These are phyloP conservation scores for Rubia yunnanensis DNA, from an alignment of 257 asterid genomes.

Conservation along the genomic window DNA sequence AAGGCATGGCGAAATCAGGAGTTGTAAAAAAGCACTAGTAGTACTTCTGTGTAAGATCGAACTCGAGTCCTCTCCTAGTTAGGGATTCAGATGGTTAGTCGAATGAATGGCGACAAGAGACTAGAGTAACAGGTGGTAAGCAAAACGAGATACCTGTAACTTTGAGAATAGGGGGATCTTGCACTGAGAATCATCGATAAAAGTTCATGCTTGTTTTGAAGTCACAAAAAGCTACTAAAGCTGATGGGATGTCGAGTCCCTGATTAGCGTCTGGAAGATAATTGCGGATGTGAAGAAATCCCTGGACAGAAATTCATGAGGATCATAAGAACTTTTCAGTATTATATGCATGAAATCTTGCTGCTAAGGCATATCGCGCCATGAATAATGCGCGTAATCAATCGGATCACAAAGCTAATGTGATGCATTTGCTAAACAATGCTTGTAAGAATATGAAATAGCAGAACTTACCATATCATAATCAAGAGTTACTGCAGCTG, in stretches of 20 bases:
- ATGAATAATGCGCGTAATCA: not conserved
- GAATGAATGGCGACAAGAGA: not conserved
- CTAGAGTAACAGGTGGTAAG: slow-evolving; percentile 2
- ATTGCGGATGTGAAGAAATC: slow-evolving; percentile 90
- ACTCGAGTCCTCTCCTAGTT: slow-evolving; percentile 49
- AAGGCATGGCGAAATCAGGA: slow-evolving; percentile 99
- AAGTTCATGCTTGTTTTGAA: slow-evolving; percentile 46
- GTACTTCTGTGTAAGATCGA: slow-evolving; percentile 78
- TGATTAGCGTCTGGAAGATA: slow-evolving; percentile 99
- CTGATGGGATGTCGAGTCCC: slow-evolving; percentile 97
- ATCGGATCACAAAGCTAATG: not conserved
- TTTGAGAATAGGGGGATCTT: slow-evolving; percentile 51
- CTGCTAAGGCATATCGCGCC: not conserved
- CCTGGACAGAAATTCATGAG: slow-evolving; percentile 47
- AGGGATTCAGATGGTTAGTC: slow-evolving; percentile 16
- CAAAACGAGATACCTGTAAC: slow-evolving; percentile 47
- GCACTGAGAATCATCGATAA: slow-evolving; percentile 21
- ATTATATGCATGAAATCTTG: not conserved
- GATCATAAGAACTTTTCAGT: not conserved
- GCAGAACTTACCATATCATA: slow-evolving; percentile 75
- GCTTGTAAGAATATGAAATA: not conserved
- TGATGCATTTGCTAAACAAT: not conserved
- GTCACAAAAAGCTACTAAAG: slow-evolving; percentile 55
- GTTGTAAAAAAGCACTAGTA: slow-evolving; percentile 96
- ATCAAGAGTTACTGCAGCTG: slow-evolving; percentile 73